phyloP scores from a whole-genome alignment of 352 stramenopile species.

The Pythium folliculosum region DNA sequence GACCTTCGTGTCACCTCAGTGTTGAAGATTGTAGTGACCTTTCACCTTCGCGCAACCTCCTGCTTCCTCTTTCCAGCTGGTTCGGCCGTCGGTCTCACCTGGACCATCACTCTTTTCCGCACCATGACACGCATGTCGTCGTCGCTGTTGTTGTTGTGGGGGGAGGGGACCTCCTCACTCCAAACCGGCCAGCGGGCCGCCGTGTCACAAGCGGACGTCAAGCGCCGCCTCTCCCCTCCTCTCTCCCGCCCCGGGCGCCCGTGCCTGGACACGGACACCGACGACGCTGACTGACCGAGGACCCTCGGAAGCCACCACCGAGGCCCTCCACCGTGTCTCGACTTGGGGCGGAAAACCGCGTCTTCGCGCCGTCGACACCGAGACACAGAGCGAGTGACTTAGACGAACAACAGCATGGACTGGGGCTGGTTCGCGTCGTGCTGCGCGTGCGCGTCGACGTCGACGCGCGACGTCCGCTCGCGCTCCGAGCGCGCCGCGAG shows the following conservation, averaged over 20 bases:
- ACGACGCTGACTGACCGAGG: too few species aligned
- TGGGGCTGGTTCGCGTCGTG: slow-evolving; percentile 17
- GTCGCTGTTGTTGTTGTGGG: too few species aligned
- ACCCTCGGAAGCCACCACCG: too few species aligned
- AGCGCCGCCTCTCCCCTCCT: neutral
- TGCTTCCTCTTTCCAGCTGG: neutral
- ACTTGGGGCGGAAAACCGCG: too few species aligned
- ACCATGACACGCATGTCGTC: slow-evolving; percentile 20
- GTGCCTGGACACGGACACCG: too few species aligned
- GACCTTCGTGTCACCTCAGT: neutral
- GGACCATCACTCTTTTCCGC: slow-evolving; percentile 13
- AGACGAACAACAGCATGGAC: neutral
- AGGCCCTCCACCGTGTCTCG: too few species aligned
- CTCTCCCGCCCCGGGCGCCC: neutral
- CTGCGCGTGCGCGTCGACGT: slow-evolving; percentile 2
- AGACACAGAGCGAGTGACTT: neutral
- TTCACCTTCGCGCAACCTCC: slow-evolving; percentile 21
- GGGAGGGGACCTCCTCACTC: neutral
- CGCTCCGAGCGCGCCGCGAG: slow-evolving; percentile 17
- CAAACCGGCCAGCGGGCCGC: neutral
- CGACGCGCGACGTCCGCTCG: slow-evolving; percentile 2
- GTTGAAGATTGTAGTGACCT: neutral
- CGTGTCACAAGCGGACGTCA: neutral
- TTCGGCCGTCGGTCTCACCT: neutral
- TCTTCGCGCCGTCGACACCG: neutral